Percentiles rank a stretch among this genome's conserved stretches.
Conservation (phyloP, 1,284 basidiomycete genomes). For the Puccinia triticina region DNA sequence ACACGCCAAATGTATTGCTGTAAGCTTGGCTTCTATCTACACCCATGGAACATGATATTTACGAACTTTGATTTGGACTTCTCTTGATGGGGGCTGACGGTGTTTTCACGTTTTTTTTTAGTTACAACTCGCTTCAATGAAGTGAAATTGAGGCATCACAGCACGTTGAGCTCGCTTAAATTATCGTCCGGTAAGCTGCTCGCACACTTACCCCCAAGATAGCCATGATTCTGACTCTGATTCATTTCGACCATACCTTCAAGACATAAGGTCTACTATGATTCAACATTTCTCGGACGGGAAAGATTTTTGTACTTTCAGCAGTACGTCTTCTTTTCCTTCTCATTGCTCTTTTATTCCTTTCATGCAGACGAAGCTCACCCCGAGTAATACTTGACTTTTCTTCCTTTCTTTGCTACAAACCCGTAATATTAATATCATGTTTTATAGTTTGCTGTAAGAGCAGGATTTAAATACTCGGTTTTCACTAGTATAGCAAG, state of each 20-base stretch:
- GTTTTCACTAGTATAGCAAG: neutral
- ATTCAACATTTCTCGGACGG: neutral
- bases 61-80: neutral
- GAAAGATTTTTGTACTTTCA: neutral
- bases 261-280: neutral
- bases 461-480: neutral
- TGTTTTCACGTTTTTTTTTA: neutral
- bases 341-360: neutral
- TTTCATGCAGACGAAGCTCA: neutral
- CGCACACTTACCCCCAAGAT: neutral
- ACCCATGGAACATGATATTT: too few relatives aligned
- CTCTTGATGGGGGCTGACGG: neutral
- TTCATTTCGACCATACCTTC: neutral
- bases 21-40: neutral
- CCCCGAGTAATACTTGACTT: neutral
- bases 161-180: too few relatives aligned
- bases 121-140: slow-evolving; percentile 15
- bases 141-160: neutral
- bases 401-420: neutral
- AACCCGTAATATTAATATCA: neutral
- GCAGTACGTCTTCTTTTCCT: neutral
- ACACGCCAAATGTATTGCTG: slow-evolving; percentile 34
- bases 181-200: neutral
- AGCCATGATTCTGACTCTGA: neutral
- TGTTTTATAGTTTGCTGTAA: neutral